Evolutionary conservation across 257 asterid species (phyloP).

Genomic region (Rehmannia glutinosa): DNA sequence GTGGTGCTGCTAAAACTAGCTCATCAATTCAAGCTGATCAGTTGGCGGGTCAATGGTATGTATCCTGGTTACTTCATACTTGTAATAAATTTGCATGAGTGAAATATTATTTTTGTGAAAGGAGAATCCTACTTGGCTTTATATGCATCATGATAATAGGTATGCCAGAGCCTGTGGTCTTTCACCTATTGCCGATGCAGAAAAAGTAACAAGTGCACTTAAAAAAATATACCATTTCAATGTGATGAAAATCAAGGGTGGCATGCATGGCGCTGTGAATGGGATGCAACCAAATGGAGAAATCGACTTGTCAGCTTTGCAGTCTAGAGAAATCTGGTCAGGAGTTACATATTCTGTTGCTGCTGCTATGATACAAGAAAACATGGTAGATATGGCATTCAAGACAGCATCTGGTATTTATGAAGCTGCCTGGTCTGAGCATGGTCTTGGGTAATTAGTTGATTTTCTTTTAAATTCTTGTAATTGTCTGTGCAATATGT

Average conservation of each 20-base stretch:
- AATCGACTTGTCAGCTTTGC: slow-evolving; percentile 55
- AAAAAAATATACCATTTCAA: slow-evolving; percentile 52
- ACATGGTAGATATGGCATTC: slow-evolving; percentile 52
- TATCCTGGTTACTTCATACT: no score
- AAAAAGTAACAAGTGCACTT: slow-evolving; percentile 45
- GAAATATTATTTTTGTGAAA: not conserved
- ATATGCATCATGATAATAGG: slow-evolving; percentile 23
- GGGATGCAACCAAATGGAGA: slow-evolving; percentile 73
- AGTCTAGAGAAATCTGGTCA: slow-evolving; percentile 73
- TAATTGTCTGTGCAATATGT: not conserved
- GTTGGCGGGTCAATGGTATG: slow-evolving; percentile 85
- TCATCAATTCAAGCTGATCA: slow-evolving; percentile 82
- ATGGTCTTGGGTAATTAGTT: slow-evolving; percentile 28
- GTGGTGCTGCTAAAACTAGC: slow-evolving; percentile 36
- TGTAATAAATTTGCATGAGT: no score
- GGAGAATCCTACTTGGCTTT: not conserved
- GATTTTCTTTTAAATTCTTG: not conserved
- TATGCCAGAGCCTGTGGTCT: slow-evolving; percentile 75
- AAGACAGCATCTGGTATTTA: slow-evolving; percentile 61
- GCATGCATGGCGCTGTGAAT: slow-evolving; percentile 63
- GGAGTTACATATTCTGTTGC: slow-evolving; percentile 78
- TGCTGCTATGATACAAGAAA: slow-evolving; percentile 73
- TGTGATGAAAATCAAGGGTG: slow-evolving; percentile 56
- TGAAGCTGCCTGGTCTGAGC: slow-evolving; percentile 43
- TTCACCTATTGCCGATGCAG: slow-evolving; percentile 58